phyloP scores from a whole-genome alignment of 805 yeast genomes.

The Wickerhamomyces bovis region DNA sequence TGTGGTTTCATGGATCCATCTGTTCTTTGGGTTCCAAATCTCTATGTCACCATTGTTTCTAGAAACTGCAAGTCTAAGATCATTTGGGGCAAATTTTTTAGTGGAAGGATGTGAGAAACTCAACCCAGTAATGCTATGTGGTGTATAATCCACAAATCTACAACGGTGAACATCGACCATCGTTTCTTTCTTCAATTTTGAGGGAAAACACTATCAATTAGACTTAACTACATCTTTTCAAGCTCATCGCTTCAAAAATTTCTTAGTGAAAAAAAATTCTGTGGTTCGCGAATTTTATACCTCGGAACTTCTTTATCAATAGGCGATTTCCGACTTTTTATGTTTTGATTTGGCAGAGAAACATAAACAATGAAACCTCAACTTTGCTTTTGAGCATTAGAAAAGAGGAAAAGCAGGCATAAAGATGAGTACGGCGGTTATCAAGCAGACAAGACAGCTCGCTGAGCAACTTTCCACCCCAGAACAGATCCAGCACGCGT shows the following conservation, averaged over 20 bases:
- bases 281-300: not conserved
- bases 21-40: constrained; percentile 82
- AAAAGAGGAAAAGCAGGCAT: not conserved
- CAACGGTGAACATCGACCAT: constrained; percentile 61
- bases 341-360: not conserved
- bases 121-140: constrained; percentile 76
- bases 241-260: constrained; percentile 6
- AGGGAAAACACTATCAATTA: not conserved
- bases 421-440: constrained; percentile 14
- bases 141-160: constrained; percentile 82
- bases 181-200: not conserved
- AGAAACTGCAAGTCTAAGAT: constrained; percentile 81
- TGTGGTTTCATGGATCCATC: constrained; percentile 74
- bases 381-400: not conserved
- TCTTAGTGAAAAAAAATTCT: not conserved
- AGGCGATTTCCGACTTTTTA: not conserved
- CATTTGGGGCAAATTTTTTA: constrained; percentile 40
- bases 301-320: not conserved
- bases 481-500: constrained; percentile 37
- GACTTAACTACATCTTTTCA: not conserved
- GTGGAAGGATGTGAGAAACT: constrained; percentile 66
- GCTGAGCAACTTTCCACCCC: constrained; percentile 20
- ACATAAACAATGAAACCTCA: not conserved
- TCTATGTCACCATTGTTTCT: constrained; percentile 93
- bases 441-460: constrained; percentile 10